Conservation (phyloP, 202 grass and related monocot genomes). For the Saccharum hybrid region DNA sequence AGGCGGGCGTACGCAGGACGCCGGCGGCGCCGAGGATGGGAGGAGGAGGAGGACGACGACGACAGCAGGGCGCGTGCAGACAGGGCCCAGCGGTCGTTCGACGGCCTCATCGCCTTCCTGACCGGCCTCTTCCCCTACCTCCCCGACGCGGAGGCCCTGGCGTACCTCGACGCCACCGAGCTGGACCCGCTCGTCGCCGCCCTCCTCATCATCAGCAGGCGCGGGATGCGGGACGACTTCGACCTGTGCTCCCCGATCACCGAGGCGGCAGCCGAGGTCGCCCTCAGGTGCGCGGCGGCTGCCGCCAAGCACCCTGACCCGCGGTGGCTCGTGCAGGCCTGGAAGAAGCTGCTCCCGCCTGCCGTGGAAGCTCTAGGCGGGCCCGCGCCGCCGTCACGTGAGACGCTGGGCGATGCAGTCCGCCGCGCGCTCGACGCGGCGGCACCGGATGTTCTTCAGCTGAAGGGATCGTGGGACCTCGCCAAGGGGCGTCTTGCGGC, state of each 20-base stretch:
- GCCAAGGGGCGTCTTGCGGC: background rate
- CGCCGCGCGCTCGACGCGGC: too few species aligned
- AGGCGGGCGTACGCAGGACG: background rate
- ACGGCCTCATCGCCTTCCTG: slow-evolving; percentile 21
- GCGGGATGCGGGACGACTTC: background rate
- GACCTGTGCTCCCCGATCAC: background rate
- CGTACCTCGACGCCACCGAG: background rate
- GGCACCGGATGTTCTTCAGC: background rate
- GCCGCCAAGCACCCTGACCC: background rate
- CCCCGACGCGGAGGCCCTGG: background rate
- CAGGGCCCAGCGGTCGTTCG: background rate
- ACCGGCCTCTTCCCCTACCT: background rate
- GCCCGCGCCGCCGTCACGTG: too few species aligned
- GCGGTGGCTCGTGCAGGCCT: background rate
- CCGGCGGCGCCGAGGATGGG: background rate
- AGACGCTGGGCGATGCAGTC: too few species aligned
- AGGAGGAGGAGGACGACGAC: too few species aligned
- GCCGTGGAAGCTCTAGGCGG: too few species aligned
- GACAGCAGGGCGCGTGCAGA: background rate
- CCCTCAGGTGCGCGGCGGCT: background rate
- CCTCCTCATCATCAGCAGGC: background rate
- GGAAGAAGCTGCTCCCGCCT: background rate
- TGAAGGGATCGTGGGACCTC: background rate
- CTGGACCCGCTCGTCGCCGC: background rate
- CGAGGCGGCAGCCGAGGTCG: background rate